A percentile compares a stretch with the other conserved stretches of the same genome.
Conservation (phyloP, 257 asterid genomes). For the Cordia subcordata region DNA sequence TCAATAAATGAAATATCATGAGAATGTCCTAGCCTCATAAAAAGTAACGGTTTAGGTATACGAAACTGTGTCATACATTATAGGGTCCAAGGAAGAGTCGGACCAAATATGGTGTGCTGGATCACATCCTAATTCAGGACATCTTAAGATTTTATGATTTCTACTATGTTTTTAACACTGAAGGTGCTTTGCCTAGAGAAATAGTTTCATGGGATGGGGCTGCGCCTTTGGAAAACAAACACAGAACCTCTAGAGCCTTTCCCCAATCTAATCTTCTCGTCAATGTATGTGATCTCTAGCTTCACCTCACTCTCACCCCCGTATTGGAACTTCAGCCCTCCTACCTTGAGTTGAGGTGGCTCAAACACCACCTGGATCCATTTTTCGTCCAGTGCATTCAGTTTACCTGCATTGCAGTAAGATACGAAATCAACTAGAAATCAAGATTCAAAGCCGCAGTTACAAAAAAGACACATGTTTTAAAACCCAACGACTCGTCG, state of each 20-base stretch:
- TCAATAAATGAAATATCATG: too few relatives aligned
- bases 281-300: constrained; percentile 79
- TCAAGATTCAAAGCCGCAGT: too few relatives aligned
- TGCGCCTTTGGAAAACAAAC: constrained; percentile 62
- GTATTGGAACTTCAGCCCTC: constrained; percentile 54
- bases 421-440: too few relatives aligned
- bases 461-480: too few relatives aligned
- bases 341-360: constrained; percentile 73
- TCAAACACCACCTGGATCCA: constrained; percentile 87
- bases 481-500: too few relatives aligned
- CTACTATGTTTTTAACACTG: neutral
- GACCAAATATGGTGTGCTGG: too few relatives aligned
- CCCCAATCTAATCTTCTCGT: constrained; percentile 80
- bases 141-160: too few relatives aligned
- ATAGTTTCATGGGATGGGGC: constrained; percentile 4
- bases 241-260: constrained; percentile 86
- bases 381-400: constrained; percentile 65
- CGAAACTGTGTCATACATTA: too few relatives aligned
- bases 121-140: too few relatives aligned
- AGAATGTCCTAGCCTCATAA: too few relatives aligned
- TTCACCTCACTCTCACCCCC: constrained; percentile 94
- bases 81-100: too few relatives aligned
- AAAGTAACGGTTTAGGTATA: too few relatives aligned
- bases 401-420: constrained; percentile 49
- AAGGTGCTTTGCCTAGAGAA: neutral